A percentile compares a stretch with the other conserved stretches of the same genome.
Evolutionary conservation across 1,284 basidiomycete species (phyloP).

Genomic region (Rhizoctonia solani): DNA sequence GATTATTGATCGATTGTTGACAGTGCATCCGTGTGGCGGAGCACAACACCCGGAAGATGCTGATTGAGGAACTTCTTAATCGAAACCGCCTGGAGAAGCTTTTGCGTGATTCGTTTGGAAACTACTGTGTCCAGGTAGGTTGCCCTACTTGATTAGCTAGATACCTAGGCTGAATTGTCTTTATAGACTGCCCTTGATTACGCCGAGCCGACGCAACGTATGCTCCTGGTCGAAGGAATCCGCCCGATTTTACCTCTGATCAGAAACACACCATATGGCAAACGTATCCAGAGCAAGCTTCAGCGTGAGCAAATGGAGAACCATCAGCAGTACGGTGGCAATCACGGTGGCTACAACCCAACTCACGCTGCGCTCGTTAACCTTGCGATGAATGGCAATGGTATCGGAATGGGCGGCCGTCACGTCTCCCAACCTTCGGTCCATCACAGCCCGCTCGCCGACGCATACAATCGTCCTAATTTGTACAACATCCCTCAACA

Average conservation of each 20-base stretch:
- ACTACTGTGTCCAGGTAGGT: slow-evolving; percentile 86
- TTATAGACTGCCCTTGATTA: slow-evolving; percentile 90
- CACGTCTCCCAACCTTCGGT: slow-evolving; percentile 15
- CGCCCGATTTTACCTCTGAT: slow-evolving; percentile 95
- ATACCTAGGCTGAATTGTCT: slow-evolving; percentile 30
- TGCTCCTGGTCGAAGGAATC: slow-evolving; percentile 86
- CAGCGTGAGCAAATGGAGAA: slow-evolving; percentile 85
- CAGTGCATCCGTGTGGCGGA: slow-evolving; percentile 98
- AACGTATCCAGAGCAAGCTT: slow-evolving; percentile 96
- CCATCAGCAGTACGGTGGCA: slow-evolving; percentile 53
- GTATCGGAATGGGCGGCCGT: slow-evolving; percentile 49
- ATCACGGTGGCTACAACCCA: slow-evolving; percentile 47
- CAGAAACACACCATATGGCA: slow-evolving; percentile 96
- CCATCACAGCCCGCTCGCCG: slow-evolving; percentile 51
- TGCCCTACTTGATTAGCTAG: slow-evolving; percentile 23
- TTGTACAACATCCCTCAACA: slow-evolving; percentile 52
- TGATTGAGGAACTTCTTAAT: slow-evolving; percentile 96
- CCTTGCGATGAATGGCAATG: slow-evolving; percentile 57
- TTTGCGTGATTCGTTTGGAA: slow-evolving; percentile 90
- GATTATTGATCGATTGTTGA: slow-evolving; percentile 41
- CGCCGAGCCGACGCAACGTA: slow-evolving; percentile 86
- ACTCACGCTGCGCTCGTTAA: slow-evolving; percentile 57
- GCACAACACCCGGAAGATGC: slow-evolving; percentile 88
- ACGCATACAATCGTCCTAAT: slow-evolving; percentile 60
- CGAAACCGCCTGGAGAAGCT: slow-evolving; percentile 94